Percentiles rank a stretch among this genome's conserved stretches.
Evolutionary conservation across 257 asterid genomes (phyloP).

Genomic region (Ehretia macrophylla): DNA sequence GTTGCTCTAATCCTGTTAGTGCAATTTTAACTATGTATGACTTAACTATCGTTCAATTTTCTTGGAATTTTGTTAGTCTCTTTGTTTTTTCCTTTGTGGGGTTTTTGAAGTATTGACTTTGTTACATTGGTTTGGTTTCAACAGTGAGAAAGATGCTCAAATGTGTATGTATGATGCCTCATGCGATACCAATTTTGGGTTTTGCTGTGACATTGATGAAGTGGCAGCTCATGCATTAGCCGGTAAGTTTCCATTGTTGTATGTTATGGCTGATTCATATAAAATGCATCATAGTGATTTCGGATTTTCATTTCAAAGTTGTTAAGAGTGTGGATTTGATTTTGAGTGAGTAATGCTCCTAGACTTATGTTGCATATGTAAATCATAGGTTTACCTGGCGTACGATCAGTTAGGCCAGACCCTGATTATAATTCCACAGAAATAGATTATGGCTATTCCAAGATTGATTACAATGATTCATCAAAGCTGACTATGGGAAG

Average conservation of each 20-base stretch:
- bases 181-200: conserved; percentile 52
- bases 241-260: conserved; percentile 28
- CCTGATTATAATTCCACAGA: conserved; percentile 44
- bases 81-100: not conserved
- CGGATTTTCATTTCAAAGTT: not conserved
- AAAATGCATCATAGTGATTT: not conserved
- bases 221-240: conserved; percentile 56
- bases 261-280: not conserved
- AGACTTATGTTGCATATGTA: not conserved
- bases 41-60: too few species aligned
- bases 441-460: conserved; percentile 48
- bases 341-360: conserved; percentile 6
- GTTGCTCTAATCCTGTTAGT: too few species aligned
- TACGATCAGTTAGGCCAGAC: conserved; percentile 65
- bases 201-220: conserved; percentile 82
- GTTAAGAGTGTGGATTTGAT: conserved; percentile 1
- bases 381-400: conserved; percentile 57
- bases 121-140: conserved; percentile 12
- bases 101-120: not conserved
- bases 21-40: too few species aligned
- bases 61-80: too few species aligned
- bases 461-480: conserved; percentile 23
- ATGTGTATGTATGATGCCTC: conserved; percentile 83
- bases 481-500: conserved; percentile 23
- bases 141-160: conserved; percentile 80